A percentile compares a stretch with the other conserved stretches of the same genome.
These are phyloP conservation scores for Dictyostelium purpureum DNA, from an alignment of 78 protist species.

Conservation along the genomic window DNA sequence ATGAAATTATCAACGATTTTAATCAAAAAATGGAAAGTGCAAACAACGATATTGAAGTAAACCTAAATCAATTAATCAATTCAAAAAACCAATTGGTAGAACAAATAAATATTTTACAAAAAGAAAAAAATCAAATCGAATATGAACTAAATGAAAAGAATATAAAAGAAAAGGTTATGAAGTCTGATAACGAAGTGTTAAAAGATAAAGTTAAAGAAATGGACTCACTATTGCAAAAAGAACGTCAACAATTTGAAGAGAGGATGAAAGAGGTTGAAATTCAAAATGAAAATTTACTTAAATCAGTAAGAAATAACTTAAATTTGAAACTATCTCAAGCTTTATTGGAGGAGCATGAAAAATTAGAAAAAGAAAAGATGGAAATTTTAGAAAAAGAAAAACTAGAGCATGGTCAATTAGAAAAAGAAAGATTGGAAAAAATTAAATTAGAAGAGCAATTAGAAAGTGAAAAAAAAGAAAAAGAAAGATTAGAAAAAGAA, in stretches of 20 bases:
- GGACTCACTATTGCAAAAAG: background rate
- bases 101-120: background rate
- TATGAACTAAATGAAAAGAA: background rate
- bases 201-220: background rate
- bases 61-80: background rate
- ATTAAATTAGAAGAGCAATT: too few species aligned
- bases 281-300: too few species aligned
- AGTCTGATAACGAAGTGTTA: background rate
- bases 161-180: background rate
- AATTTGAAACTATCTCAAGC: too few species aligned
- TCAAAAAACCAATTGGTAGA: conserved; percentile 14
- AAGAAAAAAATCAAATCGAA: background rate
- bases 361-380: too few species aligned
- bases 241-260: background rate
- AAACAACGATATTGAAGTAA: background rate
- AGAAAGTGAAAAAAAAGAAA: too few species aligned
- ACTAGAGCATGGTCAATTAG: background rate
- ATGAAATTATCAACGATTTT: background rate
- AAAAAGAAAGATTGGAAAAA: too few species aligned
- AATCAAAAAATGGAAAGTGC: background rate
- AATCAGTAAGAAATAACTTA: too few species aligned
- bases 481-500: too few species aligned
- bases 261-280: background rate
- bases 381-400: background rate
- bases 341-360: too few species aligned